A percentile compares a stretch with the other conserved stretches of the same genome.
Evolutionary conservation across 1,284 basidiomycete species (phyloP).

Genomic region (Cryptococcus floricola): DNA sequence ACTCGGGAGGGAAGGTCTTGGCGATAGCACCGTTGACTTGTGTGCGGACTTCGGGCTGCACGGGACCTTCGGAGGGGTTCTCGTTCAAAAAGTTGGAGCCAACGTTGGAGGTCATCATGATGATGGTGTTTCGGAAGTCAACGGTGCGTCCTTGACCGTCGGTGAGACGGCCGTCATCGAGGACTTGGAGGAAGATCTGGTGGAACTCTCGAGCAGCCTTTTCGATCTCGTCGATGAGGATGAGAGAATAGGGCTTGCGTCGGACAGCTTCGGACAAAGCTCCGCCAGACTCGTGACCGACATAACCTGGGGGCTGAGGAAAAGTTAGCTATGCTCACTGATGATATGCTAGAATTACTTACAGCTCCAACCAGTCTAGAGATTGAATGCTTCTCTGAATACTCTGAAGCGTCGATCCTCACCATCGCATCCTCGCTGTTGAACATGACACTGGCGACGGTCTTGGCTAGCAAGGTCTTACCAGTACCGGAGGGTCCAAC

Average conservation of each 20-base stretch:
- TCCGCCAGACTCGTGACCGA: slow-evolving; percentile 57
- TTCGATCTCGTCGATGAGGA: slow-evolving; percentile 52
- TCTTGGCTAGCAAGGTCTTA: slow-evolving; percentile 57
- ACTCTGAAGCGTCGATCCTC: slow-evolving; percentile 56
- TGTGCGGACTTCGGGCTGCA: slow-evolving; percentile 43
- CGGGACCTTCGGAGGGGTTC: slow-evolving; percentile 49
- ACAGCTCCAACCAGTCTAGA: slow-evolving; percentile 55
- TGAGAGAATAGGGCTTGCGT: slow-evolving; percentile 52
- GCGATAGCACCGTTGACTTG: slow-evolving; percentile 54
- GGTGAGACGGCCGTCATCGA: slow-evolving; percentile 57
- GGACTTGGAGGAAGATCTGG: slow-evolving; percentile 57
- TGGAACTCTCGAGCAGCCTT: slow-evolving; percentile 57
- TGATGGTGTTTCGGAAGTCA: slow-evolving; percentile 50
- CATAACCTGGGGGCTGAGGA: slow-evolving; percentile 51
- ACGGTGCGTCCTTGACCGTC: slow-evolving; percentile 50
- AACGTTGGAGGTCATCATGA: slow-evolving; percentile 57
- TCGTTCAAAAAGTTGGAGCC: slow-evolving; percentile 56
- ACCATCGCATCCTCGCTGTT: slow-evolving; percentile 56
- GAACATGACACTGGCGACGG: slow-evolving; percentile 55
- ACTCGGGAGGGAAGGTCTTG: slow-evolving; percentile 56
- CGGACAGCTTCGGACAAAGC: slow-evolving; percentile 54
- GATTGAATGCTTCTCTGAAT: slow-evolving; percentile 55
- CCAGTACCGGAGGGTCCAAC: slow-evolving; percentile 54
- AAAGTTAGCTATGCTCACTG: too few species aligned
- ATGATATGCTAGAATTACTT: too few species aligned